Base-by-base conservation (phyloP, 2,329 filamentous ascomycete species). In the Cercospora citrullina region DNA sequence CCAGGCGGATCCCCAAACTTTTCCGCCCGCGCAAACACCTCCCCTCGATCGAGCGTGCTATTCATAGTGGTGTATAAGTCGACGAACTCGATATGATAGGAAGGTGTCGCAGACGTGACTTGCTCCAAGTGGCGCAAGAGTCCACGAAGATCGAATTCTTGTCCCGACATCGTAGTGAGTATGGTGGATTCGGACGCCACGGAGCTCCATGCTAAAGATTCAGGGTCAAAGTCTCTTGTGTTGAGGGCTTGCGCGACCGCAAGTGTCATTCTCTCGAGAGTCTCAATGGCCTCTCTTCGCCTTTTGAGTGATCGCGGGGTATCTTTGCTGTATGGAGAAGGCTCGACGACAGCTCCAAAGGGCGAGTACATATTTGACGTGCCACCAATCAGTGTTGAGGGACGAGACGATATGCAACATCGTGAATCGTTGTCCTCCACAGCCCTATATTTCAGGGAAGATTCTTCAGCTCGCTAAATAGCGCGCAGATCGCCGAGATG, bases 241-340 rank as follows among this genome's bases (percentile, higher is more conserved):
- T 65, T 39, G 64, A 65, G 12, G 2, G 42, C 55, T 8, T 53
- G n/a, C 42, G 51, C 58, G 42, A 66, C 51, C 14, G 28, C 39
- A 26, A 36, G 33, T 12, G 30, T 65, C 48, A 23, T 65, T 30
- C 7, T 21, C n/a, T 65, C 63, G 16, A 65, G 63, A 16, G 58
- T 33, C n/a, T 51, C 26, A 16, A 39, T 28, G 23, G 21, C 48
- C 23, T 10, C 48, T 28, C 3, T 53, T 53, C 33, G 48, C 53
- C 28, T 60, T 8, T 39, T 59, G 36, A 23, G 12, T 31, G 36
- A n/a, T 12, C 39, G 23, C 16, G n/a, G 33, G 9, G 31, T 39
- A 21, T 21, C 21, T 14, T 23, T 23, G 45, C 21, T 26, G 45
- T 9, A 51, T 23, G 21, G 8, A 51, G 45, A 16, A 12, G 21